These are phyloP conservation scores for Zychaea mexicana DNA, from an alignment of 371 early-diverging fungal genomes.

Conservation along the genomic window DNA sequence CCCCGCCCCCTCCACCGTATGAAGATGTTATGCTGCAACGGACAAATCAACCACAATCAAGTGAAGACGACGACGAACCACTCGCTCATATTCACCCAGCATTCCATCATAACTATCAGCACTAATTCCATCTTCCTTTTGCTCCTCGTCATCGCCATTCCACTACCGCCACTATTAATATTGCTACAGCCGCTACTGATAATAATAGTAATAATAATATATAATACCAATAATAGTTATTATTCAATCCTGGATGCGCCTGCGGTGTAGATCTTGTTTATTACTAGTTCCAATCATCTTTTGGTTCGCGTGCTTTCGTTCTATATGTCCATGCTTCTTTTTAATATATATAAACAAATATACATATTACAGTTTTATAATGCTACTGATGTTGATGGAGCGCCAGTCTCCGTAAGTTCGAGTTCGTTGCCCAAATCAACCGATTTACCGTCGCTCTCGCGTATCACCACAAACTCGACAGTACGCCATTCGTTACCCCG, in stretches of 20 bases:
- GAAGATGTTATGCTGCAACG: neutral
- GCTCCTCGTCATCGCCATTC: too few relatives aligned
- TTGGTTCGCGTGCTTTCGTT: neutral
- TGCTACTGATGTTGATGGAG: constrained; percentile 12
- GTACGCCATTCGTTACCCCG: constrained; percentile 42
- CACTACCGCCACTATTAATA: too few relatives aligned
- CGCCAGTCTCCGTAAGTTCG: constrained; percentile 41
- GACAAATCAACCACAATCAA: neutral
- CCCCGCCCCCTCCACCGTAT: constrained; percentile 8
- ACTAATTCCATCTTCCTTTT: too few relatives aligned
- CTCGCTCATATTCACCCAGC: neutral
- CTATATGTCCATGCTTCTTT: neutral
- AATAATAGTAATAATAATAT: neutral
- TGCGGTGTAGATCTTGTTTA: neutral
- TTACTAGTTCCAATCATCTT: too few relatives aligned
- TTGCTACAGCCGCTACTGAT: neutral
- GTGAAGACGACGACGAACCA: neutral
- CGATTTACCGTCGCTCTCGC: constrained; percentile 31
- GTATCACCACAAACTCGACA: constrained; percentile 36
- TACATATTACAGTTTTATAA: neutral
- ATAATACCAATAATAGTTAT: neutral
- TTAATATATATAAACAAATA: too few relatives aligned
- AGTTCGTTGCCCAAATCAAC: constrained; percentile 39
- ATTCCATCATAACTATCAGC: neutral
- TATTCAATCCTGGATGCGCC: too few relatives aligned